Base-by-base conservation (phyloP, 1,284 basidiomycete genomes). In the Coniferiporia sulphurascens region DNA sequence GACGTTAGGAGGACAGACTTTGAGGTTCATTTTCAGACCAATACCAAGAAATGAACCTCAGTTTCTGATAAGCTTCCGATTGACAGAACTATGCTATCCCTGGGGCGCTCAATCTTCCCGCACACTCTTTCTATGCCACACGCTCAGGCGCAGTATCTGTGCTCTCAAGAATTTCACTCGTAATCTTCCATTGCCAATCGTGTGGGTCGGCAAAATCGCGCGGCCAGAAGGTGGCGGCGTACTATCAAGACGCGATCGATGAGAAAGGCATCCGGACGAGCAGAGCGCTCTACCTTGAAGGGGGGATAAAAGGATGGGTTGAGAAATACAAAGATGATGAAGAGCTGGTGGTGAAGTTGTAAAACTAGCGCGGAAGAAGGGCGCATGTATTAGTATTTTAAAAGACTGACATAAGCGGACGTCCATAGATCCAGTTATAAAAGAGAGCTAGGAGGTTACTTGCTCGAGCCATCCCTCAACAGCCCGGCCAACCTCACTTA, bases 51-150 rank as follows among this genome's bases (percentile, higher is more conserved):
- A n/a, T n/a, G n/a, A n/a, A n/a, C n/a, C n/a, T n/a, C n/a, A n/a
- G n/a, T 45, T 9, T 15, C 36, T 8, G n/a, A 17, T 38, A 48
- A 9, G 32, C 13, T 21, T 27, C 17, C 10, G 34, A 15, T 52
- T 35, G 48, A 43, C 36, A 62, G 60, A 38, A 58, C 41, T 62
- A 59, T 32, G 53, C 52, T 12, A 62, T 62, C 35, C 56, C 56
- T n/a, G 56, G 56, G n/a, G 60, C 56, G 21, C 59, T 62, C 51
- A 62, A 62, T 36, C 60, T 62, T n/a, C 60, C 60, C 6, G 60
- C 60, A 12, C 56, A 62, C 13, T 62, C 60, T 6, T 62, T 62
- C 53, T 62, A 59, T 41, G 44, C 51, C 13, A 62, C 60, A 1
- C 60, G 53, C 2, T 32, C 45, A 13, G 60, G 60, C 17, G 56